Evolutionary conservation across 2,329 filamentous ascomycete species (phyloP).

Genomic region (Cladosporium sp.): DNA sequence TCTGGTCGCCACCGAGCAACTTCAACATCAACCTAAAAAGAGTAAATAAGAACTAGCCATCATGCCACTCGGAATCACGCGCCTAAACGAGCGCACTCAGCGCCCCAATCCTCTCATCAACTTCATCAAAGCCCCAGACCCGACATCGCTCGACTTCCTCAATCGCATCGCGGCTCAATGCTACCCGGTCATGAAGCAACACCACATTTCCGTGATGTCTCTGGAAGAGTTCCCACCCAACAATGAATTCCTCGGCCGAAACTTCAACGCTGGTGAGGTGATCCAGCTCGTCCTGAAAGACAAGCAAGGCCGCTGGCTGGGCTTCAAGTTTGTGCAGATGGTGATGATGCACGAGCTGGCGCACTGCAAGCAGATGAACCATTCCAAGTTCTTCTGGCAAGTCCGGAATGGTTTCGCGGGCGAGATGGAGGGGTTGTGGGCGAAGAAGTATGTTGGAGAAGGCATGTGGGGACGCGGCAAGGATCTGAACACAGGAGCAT

Average conservation of each 20-base stretch:
- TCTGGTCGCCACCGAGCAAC: neutral
- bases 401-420: conserved; percentile 72
- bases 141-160: conserved; percentile 69
- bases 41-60: conserved; percentile 17
- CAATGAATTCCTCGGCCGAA: conserved; percentile 79
- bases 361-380: conserved; percentile 91
- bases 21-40: neutral
- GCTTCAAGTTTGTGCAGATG: conserved; percentile 84
- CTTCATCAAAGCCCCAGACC: conserved; percentile 73
- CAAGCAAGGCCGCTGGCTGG: conserved; percentile 67
- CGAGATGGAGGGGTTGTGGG: conserved; percentile 72
- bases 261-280: conserved; percentile 87
- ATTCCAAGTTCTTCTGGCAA: conserved; percentile 77
- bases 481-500: conserved; percentile 62
- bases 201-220: conserved; percentile 50
- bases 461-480: conserved; percentile 79
- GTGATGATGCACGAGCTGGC: conserved; percentile 94
- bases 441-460: conserved; percentile 72
- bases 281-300: conserved; percentile 81
- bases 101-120: conserved; percentile 77
- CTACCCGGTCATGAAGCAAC: conserved; percentile 58
- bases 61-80: conserved; percentile 78
- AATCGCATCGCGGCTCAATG: conserved; percentile 81
- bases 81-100: conserved; percentile 72
- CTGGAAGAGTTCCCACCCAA: conserved; percentile 84